Conservation (phyloP, 306 rosid species). For the Fragaria nilgerrensis region DNA sequence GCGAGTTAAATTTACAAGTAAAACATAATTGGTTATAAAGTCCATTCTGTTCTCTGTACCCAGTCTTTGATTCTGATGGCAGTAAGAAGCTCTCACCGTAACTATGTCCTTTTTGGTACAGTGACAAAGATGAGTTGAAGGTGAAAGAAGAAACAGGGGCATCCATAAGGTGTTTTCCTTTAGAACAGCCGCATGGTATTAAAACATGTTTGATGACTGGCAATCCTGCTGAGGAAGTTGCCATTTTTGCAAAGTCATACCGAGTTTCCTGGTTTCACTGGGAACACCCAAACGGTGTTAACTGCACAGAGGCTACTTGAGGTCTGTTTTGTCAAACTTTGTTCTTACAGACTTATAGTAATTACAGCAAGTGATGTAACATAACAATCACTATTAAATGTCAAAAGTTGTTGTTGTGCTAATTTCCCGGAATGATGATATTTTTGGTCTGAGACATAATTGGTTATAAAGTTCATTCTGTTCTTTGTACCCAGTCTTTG, state of each 20-base stretch:
- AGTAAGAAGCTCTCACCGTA: neutral
- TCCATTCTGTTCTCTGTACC: neutral
- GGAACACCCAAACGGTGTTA: constrained; percentile 9
- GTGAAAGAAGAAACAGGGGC: constrained; percentile 98
- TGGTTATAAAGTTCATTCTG: neutral
- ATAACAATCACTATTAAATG: neutral
- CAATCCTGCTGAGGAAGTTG: constrained; percentile 77
- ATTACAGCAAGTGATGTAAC: neutral
- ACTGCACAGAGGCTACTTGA: neutral
- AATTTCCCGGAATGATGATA: neutral
- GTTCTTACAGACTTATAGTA: neutral
- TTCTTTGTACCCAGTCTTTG: neutral
- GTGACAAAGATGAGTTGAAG: constrained; percentile 74
- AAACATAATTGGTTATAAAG: neutral
- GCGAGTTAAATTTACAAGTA: too few relatives aligned
- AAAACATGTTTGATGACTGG: constrained; percentile 87
- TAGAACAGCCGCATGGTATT: constrained; percentile 68
- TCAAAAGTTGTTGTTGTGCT: neutral
- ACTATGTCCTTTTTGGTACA: constrained; percentile 30
- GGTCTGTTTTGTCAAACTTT: neutral
- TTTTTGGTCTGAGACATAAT: neutral
- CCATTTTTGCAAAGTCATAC: constrained; percentile 90
- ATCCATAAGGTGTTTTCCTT: constrained; percentile 92
- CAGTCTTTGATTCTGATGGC: neutral
- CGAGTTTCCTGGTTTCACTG: constrained; percentile 27